Base-by-base conservation (phyloP, 352 stramenopile species). In the Phytophthora brassicae region DNA sequence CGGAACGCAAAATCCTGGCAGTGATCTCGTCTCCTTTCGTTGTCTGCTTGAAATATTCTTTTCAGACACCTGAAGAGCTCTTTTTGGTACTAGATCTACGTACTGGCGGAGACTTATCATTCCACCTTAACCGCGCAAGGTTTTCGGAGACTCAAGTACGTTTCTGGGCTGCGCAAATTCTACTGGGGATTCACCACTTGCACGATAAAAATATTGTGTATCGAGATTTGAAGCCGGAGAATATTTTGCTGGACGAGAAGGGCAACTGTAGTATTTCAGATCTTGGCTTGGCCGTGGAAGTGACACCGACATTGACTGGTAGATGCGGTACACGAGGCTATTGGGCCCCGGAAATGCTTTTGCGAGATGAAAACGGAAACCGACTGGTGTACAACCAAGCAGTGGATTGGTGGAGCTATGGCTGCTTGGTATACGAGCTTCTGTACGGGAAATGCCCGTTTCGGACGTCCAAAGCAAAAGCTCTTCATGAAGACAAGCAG, bases 391-490 rank as follows among this genome's bases (percentile, higher is more conserved):
- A 99, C 72, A 89, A 90, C 64, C 83, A 98, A 33, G 74, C 84
- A 6, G 96, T 98, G 12, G 97, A 99, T 79, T 99, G 95, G 94
- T 99, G 97, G 84, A 98, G 91, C 64, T 98, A 98, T 71, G 97
- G 97, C 11, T 99, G 96, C 68, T 88, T 98, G 51, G 73, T 99
- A 22, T 98, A 98, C 66, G 97, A 99, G 75, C 96, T 99, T 60
- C 86, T 99, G 41, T 97, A 94, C 44, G 97, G 97, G 31, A 92
- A 93, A 50, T 99, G 96, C 61, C 97, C 96, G n/a, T 99, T 99
- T 69, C 86, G 94, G 54, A 98, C 96, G 19, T 96, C 98, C 45
- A 89, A 88, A 56, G 94, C 95, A 45, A 89, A 98, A 44, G 93
- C 95, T 28, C 91, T 97, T 64, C 92, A 97, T 24, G 81, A 96